Evolutionary conservation across 805 yeast genomes (phyloP).

Genomic region (Metschnikowia proteae): DNA sequence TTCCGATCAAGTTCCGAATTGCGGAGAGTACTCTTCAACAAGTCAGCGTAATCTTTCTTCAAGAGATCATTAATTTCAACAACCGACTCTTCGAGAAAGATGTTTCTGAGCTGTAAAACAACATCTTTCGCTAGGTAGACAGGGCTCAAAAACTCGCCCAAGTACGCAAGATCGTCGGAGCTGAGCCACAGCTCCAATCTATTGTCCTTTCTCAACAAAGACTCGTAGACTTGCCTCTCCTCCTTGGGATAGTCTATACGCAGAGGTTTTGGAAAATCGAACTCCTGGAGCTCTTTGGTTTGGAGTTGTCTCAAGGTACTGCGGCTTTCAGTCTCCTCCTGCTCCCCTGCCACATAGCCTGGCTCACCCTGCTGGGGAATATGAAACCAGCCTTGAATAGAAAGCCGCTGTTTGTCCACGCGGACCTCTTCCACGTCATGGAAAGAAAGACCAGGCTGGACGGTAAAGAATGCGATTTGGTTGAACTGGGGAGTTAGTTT

Average conservation of each 20-base stretch:
- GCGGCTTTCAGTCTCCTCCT: constrained; percentile 67
- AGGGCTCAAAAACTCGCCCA: constrained; percentile 55
- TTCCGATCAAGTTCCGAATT: constrained; percentile 56
- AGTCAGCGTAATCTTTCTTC: constrained; percentile 48
- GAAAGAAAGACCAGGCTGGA: constrained; percentile 93
- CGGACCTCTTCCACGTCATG: constrained; percentile 98
- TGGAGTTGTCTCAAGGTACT: constrained; percentile 79
- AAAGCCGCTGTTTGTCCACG: constrained; percentile 83
- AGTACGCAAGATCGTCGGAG: constrained; percentile 44
- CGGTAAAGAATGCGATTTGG: constrained; percentile 92
- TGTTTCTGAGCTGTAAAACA: constrained; percentile 37
- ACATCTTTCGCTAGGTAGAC: constrained; percentile 38
- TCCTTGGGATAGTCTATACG: constrained; percentile 41
- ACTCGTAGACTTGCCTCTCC: constrained; percentile 33
- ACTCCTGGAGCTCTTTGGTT: constrained; percentile 70
- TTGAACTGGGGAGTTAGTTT: constrained; percentile 89
- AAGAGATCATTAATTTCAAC: constrained; percentile 65
- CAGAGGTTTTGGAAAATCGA: constrained; percentile 71
- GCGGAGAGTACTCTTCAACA: constrained; percentile 47
- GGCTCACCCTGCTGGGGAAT: constrained; percentile 91
- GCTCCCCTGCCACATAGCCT: constrained; percentile 80
- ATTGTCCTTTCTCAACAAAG: constrained; percentile 9
- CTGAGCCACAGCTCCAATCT: constrained; percentile 8
- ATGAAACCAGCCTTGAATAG: constrained; percentile 99
- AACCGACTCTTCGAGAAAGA: constrained; percentile 65